These are phyloP conservation scores for Trichosporon coremiiforme DNA, from an alignment of 1,284 basidiomycete species.

Conservation along the genomic window DNA sequence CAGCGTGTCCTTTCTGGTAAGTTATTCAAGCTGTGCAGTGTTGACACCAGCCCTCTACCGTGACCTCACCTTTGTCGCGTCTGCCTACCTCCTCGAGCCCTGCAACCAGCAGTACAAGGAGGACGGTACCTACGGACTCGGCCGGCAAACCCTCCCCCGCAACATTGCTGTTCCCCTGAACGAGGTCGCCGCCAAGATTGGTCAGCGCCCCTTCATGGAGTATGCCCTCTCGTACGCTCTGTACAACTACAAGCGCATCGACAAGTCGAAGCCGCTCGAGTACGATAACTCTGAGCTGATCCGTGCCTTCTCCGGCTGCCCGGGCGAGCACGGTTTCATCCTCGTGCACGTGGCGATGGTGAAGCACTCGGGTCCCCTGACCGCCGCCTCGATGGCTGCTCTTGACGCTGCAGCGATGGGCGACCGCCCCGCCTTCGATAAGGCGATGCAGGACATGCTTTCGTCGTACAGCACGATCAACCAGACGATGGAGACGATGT, in stretches of 20 bases:
- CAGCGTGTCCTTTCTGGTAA: constrained; percentile 26
- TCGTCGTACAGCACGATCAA: constrained; percentile 30
- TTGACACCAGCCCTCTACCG: constrained; percentile 30
- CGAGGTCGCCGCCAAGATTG: constrained; percentile 29
- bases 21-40: background rate
- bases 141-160: constrained; percentile 31
- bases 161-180: constrained; percentile 33
- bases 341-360: constrained; percentile 35
- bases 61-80: constrained; percentile 33
- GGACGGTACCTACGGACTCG: constrained; percentile 31
- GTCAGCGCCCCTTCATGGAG: constrained; percentile 35
- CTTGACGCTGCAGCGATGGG: constrained; percentile 28
- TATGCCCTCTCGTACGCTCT: constrained; percentile 34
- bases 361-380: constrained; percentile 29
- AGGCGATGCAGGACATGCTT: constrained; percentile 28
- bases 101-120: constrained; percentile 33
- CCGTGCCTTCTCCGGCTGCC: constrained; percentile 33
- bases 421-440: constrained; percentile 28
- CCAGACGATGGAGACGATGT: constrained; percentile 33
- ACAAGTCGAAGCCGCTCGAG: constrained; percentile 25
- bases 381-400: constrained; percentile 22
- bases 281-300: constrained; percentile 34
- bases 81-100: constrained; percentile 33
- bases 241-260: constrained; percentile 34
- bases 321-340: constrained; percentile 33